A percentile compares a stretch with the other conserved stretches of the same genome.
These are phyloP conservation scores for Penicillium sp. DNA, from an alignment of 2,329 filamentous ascomycete species.

Conservation along the genomic window DNA sequence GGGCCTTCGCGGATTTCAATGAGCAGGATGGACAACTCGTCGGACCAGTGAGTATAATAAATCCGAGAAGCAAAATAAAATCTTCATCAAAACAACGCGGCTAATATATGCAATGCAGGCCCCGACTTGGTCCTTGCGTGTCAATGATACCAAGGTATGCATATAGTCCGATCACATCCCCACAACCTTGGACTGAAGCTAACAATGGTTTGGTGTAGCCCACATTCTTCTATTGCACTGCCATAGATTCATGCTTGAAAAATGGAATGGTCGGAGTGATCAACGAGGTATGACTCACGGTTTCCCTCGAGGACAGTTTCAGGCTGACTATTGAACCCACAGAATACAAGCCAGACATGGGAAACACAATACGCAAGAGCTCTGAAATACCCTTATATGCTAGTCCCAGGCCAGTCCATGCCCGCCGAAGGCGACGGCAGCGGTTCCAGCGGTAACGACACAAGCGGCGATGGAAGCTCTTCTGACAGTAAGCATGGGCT, in stretches of 20 bases:
- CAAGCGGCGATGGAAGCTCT: background rate
- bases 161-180: background rate
- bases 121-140: conserved; percentile 41
- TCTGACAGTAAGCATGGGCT: conserved; percentile 21
- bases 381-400: conserved; percentile 51
- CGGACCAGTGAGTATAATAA: conserved; percentile 29
- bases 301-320: background rate
- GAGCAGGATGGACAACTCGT: conserved; percentile 47
- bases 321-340: conserved; percentile 7
- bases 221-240: conserved; percentile 70
- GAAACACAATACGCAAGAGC: conserved; percentile 51
- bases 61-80: too few species aligned
- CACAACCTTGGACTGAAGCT: background rate
- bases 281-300: conserved; percentile 57
- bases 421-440: conserved; percentile 53
- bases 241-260: conserved; percentile 62
- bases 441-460: background rate
- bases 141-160: conserved; percentile 58
- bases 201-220: conserved; percentile 40
- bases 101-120: conserved; percentile 22
- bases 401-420: conserved; percentile 58
- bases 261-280: conserved; percentile 75
- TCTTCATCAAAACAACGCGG: background rate
- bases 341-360: conserved; percentile 52
- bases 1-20: conserved; percentile 47